Conservation (phyloP, 2,329 filamentous ascomycete genomes). For the Penicillium sp. region DNA sequence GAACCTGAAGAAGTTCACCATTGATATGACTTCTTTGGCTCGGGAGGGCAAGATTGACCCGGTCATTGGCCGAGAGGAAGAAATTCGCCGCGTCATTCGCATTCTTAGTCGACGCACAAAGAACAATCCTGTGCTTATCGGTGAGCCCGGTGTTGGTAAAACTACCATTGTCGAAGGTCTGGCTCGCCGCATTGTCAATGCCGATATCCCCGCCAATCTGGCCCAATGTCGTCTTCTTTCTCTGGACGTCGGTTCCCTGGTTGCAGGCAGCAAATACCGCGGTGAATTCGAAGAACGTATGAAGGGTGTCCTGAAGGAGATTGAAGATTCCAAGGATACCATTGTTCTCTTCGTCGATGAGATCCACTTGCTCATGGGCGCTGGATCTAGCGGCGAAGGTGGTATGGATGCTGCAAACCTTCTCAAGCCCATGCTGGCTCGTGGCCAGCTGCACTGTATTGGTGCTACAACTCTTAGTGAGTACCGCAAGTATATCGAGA, state of each 20-base stretch:
- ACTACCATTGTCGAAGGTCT: constrained; percentile 96
- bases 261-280: constrained; percentile 96
- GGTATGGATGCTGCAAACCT: constrained; percentile 99
- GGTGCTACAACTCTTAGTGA: constrained; percentile 93
- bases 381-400: constrained; percentile 88
- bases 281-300: constrained; percentile 99
- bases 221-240: constrained; percentile 92
- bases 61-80: constrained; percentile 94
- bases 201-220: constrained; percentile 92
- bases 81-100: constrained; percentile 86
- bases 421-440: constrained; percentile 95
- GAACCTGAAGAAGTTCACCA: constrained; percentile 96
- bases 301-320: constrained; percentile 98
- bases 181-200: constrained; percentile 91
- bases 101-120: constrained; percentile 93
- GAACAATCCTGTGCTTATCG: constrained; percentile 98
- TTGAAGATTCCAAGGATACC: constrained; percentile 89
- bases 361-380: constrained; percentile 97
- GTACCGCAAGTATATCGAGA: constrained; percentile 98
- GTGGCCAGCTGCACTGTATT: constrained; percentile 95
- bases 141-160: constrained; percentile 97
- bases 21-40: constrained; percentile 96
- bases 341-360: constrained; percentile 98
- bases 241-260: constrained; percentile 89
- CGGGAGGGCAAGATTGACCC: constrained; percentile 97